Evolutionary conservation across 202 grass and related monocot species (phyloP).

Genomic region (Carex sylvatica): DNA sequence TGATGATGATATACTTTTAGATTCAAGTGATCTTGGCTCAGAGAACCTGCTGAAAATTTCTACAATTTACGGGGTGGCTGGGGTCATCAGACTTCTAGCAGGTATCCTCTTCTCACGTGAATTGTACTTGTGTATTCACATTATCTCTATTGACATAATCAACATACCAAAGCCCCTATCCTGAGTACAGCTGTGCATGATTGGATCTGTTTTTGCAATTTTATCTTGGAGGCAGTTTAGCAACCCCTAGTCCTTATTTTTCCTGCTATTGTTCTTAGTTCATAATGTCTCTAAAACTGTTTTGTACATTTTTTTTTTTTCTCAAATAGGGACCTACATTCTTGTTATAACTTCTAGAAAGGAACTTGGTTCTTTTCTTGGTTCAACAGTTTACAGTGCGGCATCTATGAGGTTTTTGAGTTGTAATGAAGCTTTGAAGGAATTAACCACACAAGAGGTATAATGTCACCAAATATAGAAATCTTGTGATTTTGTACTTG

Average conservation of each 20-base stretch:
- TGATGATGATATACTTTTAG: neutral
- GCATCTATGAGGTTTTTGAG: constrained; percentile 79
- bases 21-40: constrained; percentile 52
- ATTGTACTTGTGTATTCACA: neutral
- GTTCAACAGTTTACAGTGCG: constrained; percentile 57
- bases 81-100: constrained; percentile 78
- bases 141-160: neutral
- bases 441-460: constrained; percentile 95
- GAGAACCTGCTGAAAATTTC: constrained; percentile 59
- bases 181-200: neutral
- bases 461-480: neutral
- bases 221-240: constrained; percentile 3
- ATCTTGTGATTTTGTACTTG: neutral
- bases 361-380: constrained; percentile 68
- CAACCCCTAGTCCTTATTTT: neutral
- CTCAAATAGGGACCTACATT: constrained; percentile 71
- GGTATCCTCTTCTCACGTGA: constrained; percentile 40
- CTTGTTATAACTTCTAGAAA: constrained; percentile 84
- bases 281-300: neutral
- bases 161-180: neutral
- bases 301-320: constrained; percentile 29
- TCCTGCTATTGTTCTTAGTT: neutral
- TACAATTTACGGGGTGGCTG: constrained; percentile 72
- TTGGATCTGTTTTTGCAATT: neutral
- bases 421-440: constrained; percentile 78